Base-by-base conservation (phyloP, 1,284 basidiomycete genomes). In the Ceratobasidium sp. region DNA sequence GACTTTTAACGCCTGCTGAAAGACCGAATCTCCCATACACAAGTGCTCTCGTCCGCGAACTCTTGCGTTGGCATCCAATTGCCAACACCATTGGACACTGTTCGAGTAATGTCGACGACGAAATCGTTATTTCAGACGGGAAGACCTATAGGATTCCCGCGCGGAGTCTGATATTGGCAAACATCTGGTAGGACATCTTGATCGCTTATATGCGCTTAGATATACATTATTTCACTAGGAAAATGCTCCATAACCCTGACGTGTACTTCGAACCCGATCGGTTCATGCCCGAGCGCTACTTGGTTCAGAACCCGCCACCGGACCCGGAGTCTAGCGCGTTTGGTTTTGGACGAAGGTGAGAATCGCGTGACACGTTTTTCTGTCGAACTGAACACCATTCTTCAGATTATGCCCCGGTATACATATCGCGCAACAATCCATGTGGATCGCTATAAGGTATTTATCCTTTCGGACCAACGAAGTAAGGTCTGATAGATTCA, bases 281-380 rank as follows among this genome's bases (percentile, higher is more conserved):
- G 76, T 92, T 99, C 83, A 79, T 86, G 41, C 97, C 97, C 7
- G 96, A 98, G 82, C 92, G 97, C 78, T 99, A 96, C 96, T 86
- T 99, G 64, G 92, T 95, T 79, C 89, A 92, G 69, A 84, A 90
- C 19, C 89, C 90, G 79, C 84, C 87, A 47, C 65, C 31, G 11
- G 31, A 56, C 24, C 65, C 50, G 2, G 47, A 66, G 33, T 31
- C 22, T 33, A 51, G 31, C 50, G 63, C 63, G 1, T 66, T 66
- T 31, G 63, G 65, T 19, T 67, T 56, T 56, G 65, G 53, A 41
- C 50, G 65, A 47, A 54, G 53, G 65, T 53, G 44, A 33, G 41
- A 3, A 3, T 45, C 36, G 5, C 15, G 22, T 4, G 5, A 31
- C 50, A 29, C 33, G n/a, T n/a, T n/a, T n/a, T n/a, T n/a, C n/a